phyloP scores from a whole-genome alignment of 176 grass and related monocot genomes.

The Microstegium vimineum region DNA sequence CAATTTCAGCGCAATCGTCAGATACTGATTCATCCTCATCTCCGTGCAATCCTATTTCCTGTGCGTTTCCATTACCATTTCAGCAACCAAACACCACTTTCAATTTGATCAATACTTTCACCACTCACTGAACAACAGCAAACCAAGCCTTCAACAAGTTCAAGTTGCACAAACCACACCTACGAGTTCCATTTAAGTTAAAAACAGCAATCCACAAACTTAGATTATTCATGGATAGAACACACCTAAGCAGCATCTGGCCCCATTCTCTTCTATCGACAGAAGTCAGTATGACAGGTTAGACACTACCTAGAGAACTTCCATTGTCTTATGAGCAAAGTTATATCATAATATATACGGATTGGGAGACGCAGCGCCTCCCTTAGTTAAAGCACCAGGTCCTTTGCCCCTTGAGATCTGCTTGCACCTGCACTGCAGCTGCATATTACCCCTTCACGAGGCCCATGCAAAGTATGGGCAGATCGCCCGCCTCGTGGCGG shows the following conservation, averaged over 20 bases:
- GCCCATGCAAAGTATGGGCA: conserved; percentile 82
- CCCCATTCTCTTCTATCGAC: conserved; percentile 79
- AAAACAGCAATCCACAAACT: conserved; percentile 48
- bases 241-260: conserved; percentile 65
- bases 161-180: conserved; percentile 52
- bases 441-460: conserved; percentile 19
- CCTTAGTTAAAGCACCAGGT: conserved; percentile 44
- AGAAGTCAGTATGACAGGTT: conserved; percentile 74
- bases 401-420: conserved; percentile 23
- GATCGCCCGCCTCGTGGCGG: conserved; percentile 54
- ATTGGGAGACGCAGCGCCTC: conserved; percentile 30
- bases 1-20: background rate
- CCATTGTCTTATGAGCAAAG: conserved; percentile 51
- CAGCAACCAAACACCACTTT: background rate
- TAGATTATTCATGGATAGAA: conserved; percentile 67
- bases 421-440: background rate
- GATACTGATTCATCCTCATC: background rate
- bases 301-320: conserved; percentile 59
- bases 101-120: background rate
- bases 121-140: conserved; percentile 29
- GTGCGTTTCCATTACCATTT: conserved; percentile 14
- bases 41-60: background rate
- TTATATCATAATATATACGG: conserved; percentile 64
- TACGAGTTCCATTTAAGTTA: conserved; percentile 59
- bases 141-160: conserved; percentile 21